Conservation (phyloP, 2,329 filamentous ascomycete species). For the Exserohilum rostratum region DNA sequence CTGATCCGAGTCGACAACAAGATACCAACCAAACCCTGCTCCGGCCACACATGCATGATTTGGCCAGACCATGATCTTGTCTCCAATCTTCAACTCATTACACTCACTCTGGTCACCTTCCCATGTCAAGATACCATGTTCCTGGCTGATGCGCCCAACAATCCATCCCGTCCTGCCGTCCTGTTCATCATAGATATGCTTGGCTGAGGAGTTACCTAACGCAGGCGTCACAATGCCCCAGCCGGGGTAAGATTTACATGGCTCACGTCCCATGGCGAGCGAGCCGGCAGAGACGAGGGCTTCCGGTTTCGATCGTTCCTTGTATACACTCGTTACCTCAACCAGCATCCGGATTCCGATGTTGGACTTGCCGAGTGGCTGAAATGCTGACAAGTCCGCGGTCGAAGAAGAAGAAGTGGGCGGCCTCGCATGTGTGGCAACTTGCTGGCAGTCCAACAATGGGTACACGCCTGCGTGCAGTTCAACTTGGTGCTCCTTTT, state of each 20-base stretch:
- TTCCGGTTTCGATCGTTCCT: constrained; percentile 58
- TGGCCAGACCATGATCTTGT: constrained; percentile 74
- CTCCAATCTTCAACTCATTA: constrained; percentile 62
- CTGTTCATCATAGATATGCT: constrained; percentile 35
- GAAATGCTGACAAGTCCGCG: constrained; percentile 18
- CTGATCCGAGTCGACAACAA: constrained; percentile 70
- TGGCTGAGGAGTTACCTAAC: constrained; percentile 42
- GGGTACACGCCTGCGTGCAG: constrained; percentile 80
- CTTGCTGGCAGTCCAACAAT: constrained; percentile 77
- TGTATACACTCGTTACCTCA: constrained; percentile 73
- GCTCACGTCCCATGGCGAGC: constrained; percentile 74
- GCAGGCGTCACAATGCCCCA: constrained; percentile 74
- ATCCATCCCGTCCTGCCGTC: constrained; percentile 62
- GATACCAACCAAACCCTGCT: constrained; percentile 73
- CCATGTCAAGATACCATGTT: constrained; percentile 76
- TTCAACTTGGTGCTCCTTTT: constrained; percentile 58
- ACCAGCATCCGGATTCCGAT: constrained; percentile 73
- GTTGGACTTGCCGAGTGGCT: constrained; percentile 58
- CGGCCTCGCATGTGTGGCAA: constrained; percentile 70
- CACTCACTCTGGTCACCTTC: constrained; percentile 45
- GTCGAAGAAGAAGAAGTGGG: constrained; percentile 26
- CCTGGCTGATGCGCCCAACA: constrained; percentile 74
- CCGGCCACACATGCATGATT: constrained; percentile 83
- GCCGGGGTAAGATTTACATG: constrained; percentile 71
- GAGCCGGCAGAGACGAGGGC: constrained; percentile 72